Evolutionary conservation across 306 rosid genomes (phyloP), one percentile per base, ranked within the genome.

Genomic region (Sophora flavescens): DNA sequence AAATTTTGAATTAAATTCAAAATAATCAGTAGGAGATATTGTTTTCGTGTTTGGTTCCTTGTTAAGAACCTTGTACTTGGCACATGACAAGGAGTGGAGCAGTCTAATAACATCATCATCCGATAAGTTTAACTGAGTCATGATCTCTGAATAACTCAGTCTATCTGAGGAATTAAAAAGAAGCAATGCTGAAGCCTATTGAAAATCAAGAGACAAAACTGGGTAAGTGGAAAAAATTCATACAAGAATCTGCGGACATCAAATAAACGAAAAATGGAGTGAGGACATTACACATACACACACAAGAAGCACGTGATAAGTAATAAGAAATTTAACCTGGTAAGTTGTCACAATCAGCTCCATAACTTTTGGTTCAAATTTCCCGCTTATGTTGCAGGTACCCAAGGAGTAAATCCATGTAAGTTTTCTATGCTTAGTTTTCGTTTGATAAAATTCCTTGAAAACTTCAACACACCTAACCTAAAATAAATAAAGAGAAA

Each of bases 341-440:
- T 94, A 90, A 33, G 98, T 94, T 41, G 98, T 89, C 65, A 94
- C 98, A 70, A 94, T 83, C 82, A 94, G 84, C 84, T 94, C 98
- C 86, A 94, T 88, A 22, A 89, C 53, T 80, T 90, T 91, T 51
- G 93, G 85, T 12, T 90, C 98, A 75, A 94, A 94, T 77, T 94
- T 91, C 51, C 94, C 97, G 53, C 13, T 90, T 42, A 94, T 80
- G 68, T 90, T 85, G 83, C 98, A 91, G 35, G 94, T 91, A 6
- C 98, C 98, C 97, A 94, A 76, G 18, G 98, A 91, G 87, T 87
- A 91, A 73, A 94, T 91, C 98, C 98, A 94, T 6, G 98, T 90
- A 45, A 94, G 97, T 74, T 94, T 94, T 80, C 97, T 80, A 71
- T 94, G 97, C 66, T 91, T 93, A 8, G 96, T 91, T 89, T 91